Conservation (phyloP, 2,329 filamentous ascomycete species). For the Lojkania enalia region DNA sequence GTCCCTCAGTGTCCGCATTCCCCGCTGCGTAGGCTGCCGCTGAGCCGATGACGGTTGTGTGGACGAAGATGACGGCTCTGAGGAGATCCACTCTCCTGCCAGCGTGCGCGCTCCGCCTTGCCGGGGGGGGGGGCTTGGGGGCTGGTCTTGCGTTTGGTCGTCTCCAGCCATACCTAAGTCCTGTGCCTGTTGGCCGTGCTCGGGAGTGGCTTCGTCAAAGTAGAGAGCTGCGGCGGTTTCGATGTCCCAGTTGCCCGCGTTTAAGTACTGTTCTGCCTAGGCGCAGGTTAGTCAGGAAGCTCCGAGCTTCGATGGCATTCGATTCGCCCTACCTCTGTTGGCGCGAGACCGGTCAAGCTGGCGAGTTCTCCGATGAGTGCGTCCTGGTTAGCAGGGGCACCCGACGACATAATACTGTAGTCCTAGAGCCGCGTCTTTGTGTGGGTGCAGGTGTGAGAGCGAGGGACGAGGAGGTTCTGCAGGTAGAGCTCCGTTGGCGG, state of each 20-base stretch:
- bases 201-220: conserved; percentile 43
- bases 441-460: conserved; percentile 1
- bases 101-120: conserved; percentile 43
- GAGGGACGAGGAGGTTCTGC: not conserved
- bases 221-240: conserved; percentile 50
- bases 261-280: conserved; percentile 51
- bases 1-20: conserved; percentile 51
- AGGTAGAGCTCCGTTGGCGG: conserved; percentile 2
- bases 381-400: conserved; percentile 34
- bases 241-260: conserved; percentile 51
- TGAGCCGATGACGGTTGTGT: conserved; percentile 24
- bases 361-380: conserved; percentile 42
- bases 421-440: conserved; percentile 1
- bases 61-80: conserved; percentile 32
- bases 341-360: conserved; percentile 39
- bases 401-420: conserved; percentile 34
- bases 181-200: conserved; percentile 24
- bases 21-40: conserved; percentile 36
- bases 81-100: conserved; percentile 40
- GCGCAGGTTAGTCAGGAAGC: conserved; percentile 27
- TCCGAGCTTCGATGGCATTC: conserved; percentile 33
- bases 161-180: conserved; percentile 43
- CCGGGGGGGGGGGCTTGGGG: conserved; percentile 25
- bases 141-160: conserved; percentile 26
- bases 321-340: conserved; percentile 32